Evolutionary conservation across 805 yeast species (phyloP).

Genomic region (Wickerhamomyces bisporus): DNA sequence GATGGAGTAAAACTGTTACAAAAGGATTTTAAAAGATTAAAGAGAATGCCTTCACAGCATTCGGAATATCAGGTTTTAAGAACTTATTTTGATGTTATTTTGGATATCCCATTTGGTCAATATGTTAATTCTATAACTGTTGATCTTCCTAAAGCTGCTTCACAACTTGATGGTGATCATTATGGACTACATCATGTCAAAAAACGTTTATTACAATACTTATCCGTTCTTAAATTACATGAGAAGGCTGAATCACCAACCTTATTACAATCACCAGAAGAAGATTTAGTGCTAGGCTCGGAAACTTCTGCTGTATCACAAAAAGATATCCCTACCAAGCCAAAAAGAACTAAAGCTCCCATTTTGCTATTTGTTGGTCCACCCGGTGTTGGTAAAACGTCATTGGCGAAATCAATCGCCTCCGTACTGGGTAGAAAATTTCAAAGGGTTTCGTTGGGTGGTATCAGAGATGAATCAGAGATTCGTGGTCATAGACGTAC

Average conservation of each 20-base stretch:
- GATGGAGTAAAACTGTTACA: conserved; percentile 37
- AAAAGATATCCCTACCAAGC: background rate
- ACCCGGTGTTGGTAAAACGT: conserved; percentile 92
- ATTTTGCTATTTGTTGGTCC: conserved; percentile 83
- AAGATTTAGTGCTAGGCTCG: conserved; percentile 17
- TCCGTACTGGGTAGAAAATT: conserved; percentile 65
- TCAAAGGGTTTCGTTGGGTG: conserved; percentile 81
- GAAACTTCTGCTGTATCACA: conserved; percentile 4
- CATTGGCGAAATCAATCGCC: conserved; percentile 80
- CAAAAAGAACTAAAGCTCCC: conserved; percentile 47
- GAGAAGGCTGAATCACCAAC: conserved; percentile 13
- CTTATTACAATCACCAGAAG: conserved; percentile 3
- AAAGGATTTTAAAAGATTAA: conserved; percentile 52
- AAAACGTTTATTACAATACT: conserved; percentile 68
- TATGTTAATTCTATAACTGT: conserved; percentile 26
- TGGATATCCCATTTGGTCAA: conserved; percentile 58
- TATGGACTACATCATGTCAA: conserved; percentile 73
- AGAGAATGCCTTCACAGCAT: conserved; percentile 45
- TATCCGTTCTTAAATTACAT: conserved; percentile 66
- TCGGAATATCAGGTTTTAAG: conserved; percentile 62
- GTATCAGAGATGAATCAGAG: conserved; percentile 84
- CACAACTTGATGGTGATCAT: conserved; percentile 68
- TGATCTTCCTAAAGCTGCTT: conserved; percentile 47
- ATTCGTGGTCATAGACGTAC: conserved; percentile 89
- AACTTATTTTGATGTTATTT: conserved; percentile 58